Percentiles rank a stretch among this genome's conserved stretches.
Conservation (phyloP, 164 flowering plant species). For the Umbilicus rupestris region DNA sequence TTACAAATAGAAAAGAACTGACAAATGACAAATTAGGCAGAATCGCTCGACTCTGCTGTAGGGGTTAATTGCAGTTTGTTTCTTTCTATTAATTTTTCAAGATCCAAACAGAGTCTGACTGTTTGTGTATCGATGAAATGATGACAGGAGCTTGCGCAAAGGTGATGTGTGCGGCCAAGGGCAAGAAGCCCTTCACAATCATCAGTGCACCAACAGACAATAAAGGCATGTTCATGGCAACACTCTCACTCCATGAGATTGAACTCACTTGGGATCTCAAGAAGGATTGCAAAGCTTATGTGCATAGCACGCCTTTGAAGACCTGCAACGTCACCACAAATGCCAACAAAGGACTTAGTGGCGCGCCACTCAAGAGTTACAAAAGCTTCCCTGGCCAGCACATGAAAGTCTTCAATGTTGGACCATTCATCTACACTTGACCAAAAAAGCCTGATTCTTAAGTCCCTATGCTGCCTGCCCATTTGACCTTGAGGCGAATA, state of each 20-base stretch:
- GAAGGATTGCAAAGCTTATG: conserved; percentile 30
- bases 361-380: conserved; percentile 21
- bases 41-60: no score
- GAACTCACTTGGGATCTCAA: conserved; percentile 13
- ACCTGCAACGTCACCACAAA: conserved; percentile 26
- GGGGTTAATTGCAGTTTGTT: no score
- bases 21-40: no score
- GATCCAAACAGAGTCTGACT: not conserved
- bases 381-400: conserved; percentile 18
- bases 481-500: no score
- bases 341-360: conserved; percentile 25
- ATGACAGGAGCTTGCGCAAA: conserved; percentile 31
- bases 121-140: not conserved
- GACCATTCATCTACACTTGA: conserved; percentile 32
- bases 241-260: conserved; percentile 18
- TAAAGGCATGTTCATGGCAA: conserved; percentile 33
- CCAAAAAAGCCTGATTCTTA: not conserved
- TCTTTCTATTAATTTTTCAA: no score
- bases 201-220: conserved; percentile 25
- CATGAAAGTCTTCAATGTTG: conserved; percentile 27
- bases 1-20: no score
- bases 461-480: no score
- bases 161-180: conserved; percentile 29
- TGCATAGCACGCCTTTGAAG: conserved; percentile 26
- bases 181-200: conserved; percentile 19